These are phyloP conservation scores for Rhizophagus prolifer DNA, from an alignment of 192 early-diverging fungal genomes.

Conservation along the genomic window DNA sequence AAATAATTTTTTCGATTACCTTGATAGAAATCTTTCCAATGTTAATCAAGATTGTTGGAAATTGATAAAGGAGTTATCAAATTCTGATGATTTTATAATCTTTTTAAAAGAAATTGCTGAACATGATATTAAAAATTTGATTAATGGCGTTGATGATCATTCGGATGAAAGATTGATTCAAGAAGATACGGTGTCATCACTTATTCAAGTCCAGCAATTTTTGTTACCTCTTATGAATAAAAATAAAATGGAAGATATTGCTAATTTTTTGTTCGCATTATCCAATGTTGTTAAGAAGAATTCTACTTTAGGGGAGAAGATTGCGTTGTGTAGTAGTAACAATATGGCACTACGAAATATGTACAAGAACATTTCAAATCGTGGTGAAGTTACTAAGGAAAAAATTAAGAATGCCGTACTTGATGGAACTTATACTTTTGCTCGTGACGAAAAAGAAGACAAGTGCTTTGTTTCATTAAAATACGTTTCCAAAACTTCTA, in stretches of 20 bases:
- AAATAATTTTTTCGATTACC: not conserved
- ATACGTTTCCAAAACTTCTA: not conserved
- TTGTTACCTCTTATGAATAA: not conserved
- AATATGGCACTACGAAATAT: constrained; percentile 27
- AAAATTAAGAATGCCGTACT: constrained; percentile 25
- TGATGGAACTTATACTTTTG: constrained; percentile 29
- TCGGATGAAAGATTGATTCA: constrained; percentile 31
- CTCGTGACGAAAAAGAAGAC: constrained; percentile 4
- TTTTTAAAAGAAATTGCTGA: not conserved
- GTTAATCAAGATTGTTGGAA: not conserved
- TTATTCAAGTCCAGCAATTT: constrained; percentile 32
- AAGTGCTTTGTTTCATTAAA: constrained; percentile 20
- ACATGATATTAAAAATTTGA: constrained; percentile 32
- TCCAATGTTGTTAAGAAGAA: not conserved
- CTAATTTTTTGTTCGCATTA: constrained; percentile 1
- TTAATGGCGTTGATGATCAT: constrained; percentile 33
- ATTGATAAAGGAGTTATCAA: constrained; percentile 1
- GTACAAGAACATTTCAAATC: constrained; percentile 21
- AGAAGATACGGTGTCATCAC: constrained; percentile 24
- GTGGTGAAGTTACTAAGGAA: not conserved
- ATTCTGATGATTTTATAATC: not conserved
- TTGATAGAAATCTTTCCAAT: not conserved
- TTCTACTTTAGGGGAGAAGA: constrained; percentile 1
- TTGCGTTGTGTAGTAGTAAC: constrained; percentile 23
- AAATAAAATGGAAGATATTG: not conserved